Conservation (phyloP, 257 asterid genomes). For the Rubia yunnanensis region DNA sequence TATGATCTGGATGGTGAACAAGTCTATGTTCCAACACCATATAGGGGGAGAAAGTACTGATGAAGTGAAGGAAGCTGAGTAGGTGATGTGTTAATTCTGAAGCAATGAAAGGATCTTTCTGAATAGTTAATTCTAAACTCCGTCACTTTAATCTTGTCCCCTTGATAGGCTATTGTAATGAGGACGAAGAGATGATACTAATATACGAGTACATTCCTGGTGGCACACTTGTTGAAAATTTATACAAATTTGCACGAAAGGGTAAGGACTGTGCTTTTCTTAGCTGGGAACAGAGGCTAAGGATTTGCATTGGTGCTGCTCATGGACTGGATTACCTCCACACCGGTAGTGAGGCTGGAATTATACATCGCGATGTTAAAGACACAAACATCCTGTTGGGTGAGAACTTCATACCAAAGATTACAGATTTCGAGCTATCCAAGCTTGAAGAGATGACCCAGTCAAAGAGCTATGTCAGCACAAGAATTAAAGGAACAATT, state of each 20-base stretch:
- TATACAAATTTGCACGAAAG: neutral
- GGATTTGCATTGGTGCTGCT: slow-evolving; percentile 12
- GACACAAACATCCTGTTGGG: slow-evolving; percentile 15
- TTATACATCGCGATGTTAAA: slow-evolving; percentile 15
- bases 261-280: neutral
- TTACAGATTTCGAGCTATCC: slow-evolving; percentile 16
- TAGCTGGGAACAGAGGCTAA: slow-evolving; percentile 14
- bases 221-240: slow-evolving; percentile 7
- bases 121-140: no score
- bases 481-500: slow-evolving; percentile 4
- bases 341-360: no score
- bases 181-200: no score
- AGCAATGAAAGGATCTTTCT: no score
- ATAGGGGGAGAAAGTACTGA: no score
- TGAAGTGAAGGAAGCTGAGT: no score
- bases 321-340: slow-evolving; percentile 8
- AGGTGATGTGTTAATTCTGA: no score
- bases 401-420: neutral
- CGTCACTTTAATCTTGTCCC: no score
- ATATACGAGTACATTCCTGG: slow-evolving; percentile 7
- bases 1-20: no score
- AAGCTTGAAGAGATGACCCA: neutral
- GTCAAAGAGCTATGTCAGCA: neutral
- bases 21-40: no score
- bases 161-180: no score